Evolutionary conservation across 495 filamentous ascomycete species (phyloP).

Genomic region (Hypoxylon fuscum): DNA sequence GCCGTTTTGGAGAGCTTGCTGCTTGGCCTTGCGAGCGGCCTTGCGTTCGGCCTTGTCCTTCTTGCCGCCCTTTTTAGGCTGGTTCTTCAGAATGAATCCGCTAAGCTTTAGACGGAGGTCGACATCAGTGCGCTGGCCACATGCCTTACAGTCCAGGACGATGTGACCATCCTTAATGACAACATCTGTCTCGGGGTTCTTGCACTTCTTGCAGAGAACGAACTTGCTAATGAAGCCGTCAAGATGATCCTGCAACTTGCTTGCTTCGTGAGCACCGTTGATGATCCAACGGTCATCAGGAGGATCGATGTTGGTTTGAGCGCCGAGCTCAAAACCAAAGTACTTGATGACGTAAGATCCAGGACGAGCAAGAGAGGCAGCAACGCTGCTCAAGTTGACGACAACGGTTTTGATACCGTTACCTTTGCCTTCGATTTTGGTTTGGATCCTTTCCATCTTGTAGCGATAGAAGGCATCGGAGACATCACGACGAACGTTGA

Average conservation of each 20-base stretch:
- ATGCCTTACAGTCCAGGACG: slow-evolving; percentile 96
- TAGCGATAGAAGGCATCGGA: slow-evolving; percentile 99
- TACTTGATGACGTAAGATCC: slow-evolving; percentile 98
- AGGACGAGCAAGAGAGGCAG: slow-evolving; percentile 89
- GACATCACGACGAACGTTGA: slow-evolving; percentile 99
- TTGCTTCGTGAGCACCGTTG: slow-evolving; percentile 95
- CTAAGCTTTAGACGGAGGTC: slow-evolving; percentile 94
- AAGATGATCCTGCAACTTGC: slow-evolving; percentile 97
- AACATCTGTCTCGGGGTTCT: slow-evolving; percentile 98
- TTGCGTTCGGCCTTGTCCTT: slow-evolving; percentile 95
- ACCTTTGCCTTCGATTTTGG: slow-evolving; percentile 99
- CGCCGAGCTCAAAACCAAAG: slow-evolving; percentile 98
- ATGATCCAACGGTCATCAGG: slow-evolving; percentile 99
- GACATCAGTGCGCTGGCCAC: slow-evolving; percentile 89
- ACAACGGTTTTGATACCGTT: slow-evolving; percentile 98
- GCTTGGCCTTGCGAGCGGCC: slow-evolving; percentile 83
- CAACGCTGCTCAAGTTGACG: slow-evolving; percentile 96
- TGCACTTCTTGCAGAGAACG: slow-evolving; percentile 99
- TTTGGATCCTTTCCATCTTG: slow-evolving; percentile 98
- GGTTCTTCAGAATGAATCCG: slow-evolving; percentile 96
- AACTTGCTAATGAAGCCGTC: slow-evolving; percentile 98
- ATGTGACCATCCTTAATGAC: slow-evolving; percentile 92
- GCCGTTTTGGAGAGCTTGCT: slow-evolving; percentile 74
- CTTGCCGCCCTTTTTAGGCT: slow-evolving; percentile 81
- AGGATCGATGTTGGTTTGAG: slow-evolving; percentile 97